Base-by-base conservation (phyloP, 495 filamentous ascomycete species). In the Neurospora sp. region DNA sequence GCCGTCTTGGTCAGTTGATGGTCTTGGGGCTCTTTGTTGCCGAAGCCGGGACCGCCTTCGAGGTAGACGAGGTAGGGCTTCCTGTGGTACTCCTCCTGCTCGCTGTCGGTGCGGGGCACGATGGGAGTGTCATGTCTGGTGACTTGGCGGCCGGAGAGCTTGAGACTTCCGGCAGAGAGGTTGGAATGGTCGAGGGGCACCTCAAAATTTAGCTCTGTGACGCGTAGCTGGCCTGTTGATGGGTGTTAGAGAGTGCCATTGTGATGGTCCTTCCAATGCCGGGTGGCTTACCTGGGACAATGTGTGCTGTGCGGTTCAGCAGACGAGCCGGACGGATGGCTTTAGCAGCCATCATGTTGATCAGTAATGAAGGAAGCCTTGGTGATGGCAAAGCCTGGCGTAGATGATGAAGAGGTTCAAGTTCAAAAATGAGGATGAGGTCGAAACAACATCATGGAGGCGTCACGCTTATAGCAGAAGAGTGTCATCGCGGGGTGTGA, bases 151-250 rank as follows among this genome's bases (percentile, higher is more conserved):
- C 87, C 94, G 79, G 96, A 97, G 31, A 97, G 84, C 71, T 87
- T 88, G 69, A 97, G 77, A 6, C 79, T 88, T 20, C 88, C 89
- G n/a, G 83, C 82, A 1, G 81, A 79, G 20, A 90, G 91, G n/a
- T 87, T 87, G 73, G 84, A 79, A 80, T 96, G 90, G 80, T 96
- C 91, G 70, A 89, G 83, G 41, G 94, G 93, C 11, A 97, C 93
- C 76, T 93, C 89, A 78, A 97, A 97, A 84, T 93, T 92, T 72
- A 93, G 86, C 79, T 97, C 94, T 2, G 89, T 90, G 66, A 96
- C 87, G 62, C 87, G 87, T 10, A 97, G 83, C 78, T 90, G 92
- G 40, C 93, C 94, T 93, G 69, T 46, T 18, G 39, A 20, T 72
- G n/a, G 2, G 39, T 69, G 71, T 73, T 72, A 70, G 70, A 41